Evolutionary conservation across 768 basidiomycete species (phyloP).

Genomic region (Trametes villosa): DNA sequence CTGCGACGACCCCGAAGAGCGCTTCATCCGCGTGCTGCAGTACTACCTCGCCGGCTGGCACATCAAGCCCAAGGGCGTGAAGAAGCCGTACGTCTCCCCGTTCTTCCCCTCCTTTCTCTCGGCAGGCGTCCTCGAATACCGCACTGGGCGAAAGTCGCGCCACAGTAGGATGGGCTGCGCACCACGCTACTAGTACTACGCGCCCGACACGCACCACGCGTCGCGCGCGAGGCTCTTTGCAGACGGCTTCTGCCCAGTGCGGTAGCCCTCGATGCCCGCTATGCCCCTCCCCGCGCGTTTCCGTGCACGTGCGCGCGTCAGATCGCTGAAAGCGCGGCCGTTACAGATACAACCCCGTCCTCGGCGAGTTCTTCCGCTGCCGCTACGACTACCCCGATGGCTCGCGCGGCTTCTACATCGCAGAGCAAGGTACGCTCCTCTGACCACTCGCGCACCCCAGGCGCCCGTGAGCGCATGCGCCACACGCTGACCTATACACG

Average conservation of each 20-base stretch:
- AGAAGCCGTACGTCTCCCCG: slow-evolving; percentile 86
- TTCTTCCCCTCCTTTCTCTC: not conserved
- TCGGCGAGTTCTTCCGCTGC: slow-evolving; percentile 98
- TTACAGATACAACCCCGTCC: slow-evolving; percentile 89
- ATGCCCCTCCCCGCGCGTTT: slow-evolving; percentile 9
- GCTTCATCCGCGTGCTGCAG: slow-evolving; percentile 88
- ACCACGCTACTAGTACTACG: no score
- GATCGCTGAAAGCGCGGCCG: not conserved
- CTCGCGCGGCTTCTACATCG: slow-evolving; percentile 93
- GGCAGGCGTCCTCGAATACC: not conserved
- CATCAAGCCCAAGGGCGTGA: slow-evolving; percentile 98
- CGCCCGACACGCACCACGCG: no score
- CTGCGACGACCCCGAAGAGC: slow-evolving; percentile 82
- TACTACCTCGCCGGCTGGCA: slow-evolving; percentile 99
- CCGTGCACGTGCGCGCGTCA: slow-evolving; percentile 2
- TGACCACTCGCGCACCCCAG: no score
- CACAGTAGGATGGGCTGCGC: no score
- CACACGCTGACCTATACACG: not conserved
- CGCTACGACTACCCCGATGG: slow-evolving; percentile 91
- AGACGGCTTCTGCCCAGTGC: no score
- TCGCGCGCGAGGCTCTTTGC: no score
- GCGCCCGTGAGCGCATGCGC: not conserved
- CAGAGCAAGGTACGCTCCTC: slow-evolving; percentile 77
- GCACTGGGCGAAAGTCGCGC: no score
- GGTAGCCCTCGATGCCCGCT: no score